Evolutionary conservation across 805 yeast species (phyloP).

Genomic region (Pichia nakasei): DNA sequence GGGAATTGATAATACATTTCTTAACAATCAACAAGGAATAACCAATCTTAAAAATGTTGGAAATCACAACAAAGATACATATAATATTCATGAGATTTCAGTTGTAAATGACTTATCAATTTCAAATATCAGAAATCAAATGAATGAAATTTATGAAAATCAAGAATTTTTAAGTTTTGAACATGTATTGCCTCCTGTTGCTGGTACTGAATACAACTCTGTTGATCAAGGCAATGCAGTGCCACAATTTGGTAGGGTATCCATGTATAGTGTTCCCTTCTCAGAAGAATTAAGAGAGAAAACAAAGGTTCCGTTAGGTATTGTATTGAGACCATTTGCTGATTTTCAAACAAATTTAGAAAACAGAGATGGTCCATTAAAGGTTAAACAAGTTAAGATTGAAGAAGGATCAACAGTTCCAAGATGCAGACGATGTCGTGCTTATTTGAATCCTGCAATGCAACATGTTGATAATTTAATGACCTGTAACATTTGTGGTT

Average conservation of each 20-base stretch:
- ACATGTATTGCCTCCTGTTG: conserved; percentile 74
- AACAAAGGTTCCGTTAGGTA: conserved; percentile 73
- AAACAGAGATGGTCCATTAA: conserved; percentile 34
- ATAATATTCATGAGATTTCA: conserved; percentile 2
- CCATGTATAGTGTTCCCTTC: conserved; percentile 79
- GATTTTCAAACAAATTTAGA: conserved; percentile 26
- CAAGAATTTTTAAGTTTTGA: conserved; percentile 60
- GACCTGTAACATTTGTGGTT: conserved; percentile 81
- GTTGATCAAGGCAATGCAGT: conserved; percentile 81
- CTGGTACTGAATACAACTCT: conserved; percentile 60
- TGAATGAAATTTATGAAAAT: conserved; percentile 29
- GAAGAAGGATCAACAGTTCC: conserved; percentile 56
- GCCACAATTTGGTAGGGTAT: conserved; percentile 67
- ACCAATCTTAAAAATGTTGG: background rate
- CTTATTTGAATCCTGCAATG: conserved; percentile 82
- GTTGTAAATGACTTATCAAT: conserved; percentile 27
- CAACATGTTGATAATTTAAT: conserved; percentile 55
- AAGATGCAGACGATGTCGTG: conserved; percentile 85
- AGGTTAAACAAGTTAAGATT: conserved; percentile 63
- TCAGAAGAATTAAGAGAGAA: conserved; percentile 59
- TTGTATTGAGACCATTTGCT: conserved; percentile 81
- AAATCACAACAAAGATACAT: conserved; percentile 1
- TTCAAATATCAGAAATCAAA: conserved; percentile 26
- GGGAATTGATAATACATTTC: background rate
- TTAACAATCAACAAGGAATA: background rate